phyloP scores from a whole-genome alignment of 2,329 filamentous ascomycete species.

The Pseudogymnoascus sp. region DNA sequence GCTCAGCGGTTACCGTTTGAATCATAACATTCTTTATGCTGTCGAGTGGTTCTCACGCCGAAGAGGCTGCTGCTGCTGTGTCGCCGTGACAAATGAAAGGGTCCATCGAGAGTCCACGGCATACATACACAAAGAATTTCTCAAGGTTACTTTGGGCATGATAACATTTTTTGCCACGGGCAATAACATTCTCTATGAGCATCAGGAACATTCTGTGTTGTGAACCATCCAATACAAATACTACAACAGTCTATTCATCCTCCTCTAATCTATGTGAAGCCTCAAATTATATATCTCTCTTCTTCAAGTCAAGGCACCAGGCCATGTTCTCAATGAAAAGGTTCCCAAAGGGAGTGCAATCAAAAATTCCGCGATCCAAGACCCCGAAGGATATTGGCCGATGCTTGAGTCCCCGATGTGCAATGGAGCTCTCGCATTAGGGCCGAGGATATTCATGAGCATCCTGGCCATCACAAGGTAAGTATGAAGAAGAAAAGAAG shows the following conservation, averaged over 20 bases:
- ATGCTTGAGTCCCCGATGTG: conserved; percentile 44
- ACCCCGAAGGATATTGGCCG: conserved; percentile 44
- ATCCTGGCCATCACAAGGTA: conserved; percentile 19
- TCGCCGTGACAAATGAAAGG: background rate
- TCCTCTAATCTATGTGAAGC: background rate
- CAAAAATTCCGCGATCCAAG: conserved; percentile 46
- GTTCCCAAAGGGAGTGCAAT: conserved; percentile 30
- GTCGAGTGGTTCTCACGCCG: background rate
- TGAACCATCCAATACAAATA: background rate
- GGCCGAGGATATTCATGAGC: conserved; percentile 24
- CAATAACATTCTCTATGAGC: background rate
- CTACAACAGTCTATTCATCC: background rate
- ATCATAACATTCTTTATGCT: background rate
- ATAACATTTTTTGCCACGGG: background rate
- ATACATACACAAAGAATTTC: background rate
- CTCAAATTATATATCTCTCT: conserved; percentile 13
- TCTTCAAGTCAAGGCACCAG: conserved; percentile 20
- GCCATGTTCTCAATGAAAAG: conserved; percentile 24
- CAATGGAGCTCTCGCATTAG: conserved; percentile 46
- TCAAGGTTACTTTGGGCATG: background rate
- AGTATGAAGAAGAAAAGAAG: conserved; percentile 21
- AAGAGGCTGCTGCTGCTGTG: background rate
- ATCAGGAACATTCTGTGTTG: background rate
- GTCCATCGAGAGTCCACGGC: background rate
- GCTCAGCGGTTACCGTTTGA: background rate